A percentile compares a stretch with the other conserved stretches of the same genome.
Evolutionary conservation across 805 yeast species (phyloP).

Genomic region (Brettanomyces anomalus): DNA sequence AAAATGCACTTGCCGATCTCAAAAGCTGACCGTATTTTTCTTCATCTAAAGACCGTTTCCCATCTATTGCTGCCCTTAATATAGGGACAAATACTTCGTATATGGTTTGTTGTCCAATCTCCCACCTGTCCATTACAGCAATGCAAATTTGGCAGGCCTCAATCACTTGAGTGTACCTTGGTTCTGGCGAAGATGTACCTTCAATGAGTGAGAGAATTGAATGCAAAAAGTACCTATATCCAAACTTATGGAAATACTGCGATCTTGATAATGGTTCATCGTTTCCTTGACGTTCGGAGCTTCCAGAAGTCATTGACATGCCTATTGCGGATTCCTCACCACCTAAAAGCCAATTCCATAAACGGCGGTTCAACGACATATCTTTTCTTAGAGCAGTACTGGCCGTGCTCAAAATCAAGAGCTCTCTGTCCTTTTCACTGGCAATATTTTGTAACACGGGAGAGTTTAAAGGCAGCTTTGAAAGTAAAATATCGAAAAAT

Average conservation of each 20-base stretch:
- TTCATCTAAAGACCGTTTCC: slow-evolving; percentile 11
- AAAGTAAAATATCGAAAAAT: slow-evolving; percentile 68
- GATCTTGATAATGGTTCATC: slow-evolving; percentile 24
- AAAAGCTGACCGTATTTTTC: slow-evolving; percentile 37
- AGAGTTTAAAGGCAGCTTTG: slow-evolving; percentile 58
- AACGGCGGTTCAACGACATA: slow-evolving; percentile 88
- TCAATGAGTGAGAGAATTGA: slow-evolving; percentile 46
- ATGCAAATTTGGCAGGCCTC: slow-evolving; percentile 57
- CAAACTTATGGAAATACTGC: slow-evolving; percentile 54
- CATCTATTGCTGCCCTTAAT: slow-evolving; percentile 35
- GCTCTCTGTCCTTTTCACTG: slow-evolving; percentile 43
- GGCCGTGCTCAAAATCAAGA: slow-evolving; percentile 55
- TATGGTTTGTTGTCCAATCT: slow-evolving; percentile 68
- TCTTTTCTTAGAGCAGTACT: slow-evolving; percentile 70
- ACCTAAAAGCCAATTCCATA: slow-evolving; percentile 91
- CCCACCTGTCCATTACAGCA: slow-evolving; percentile 90
- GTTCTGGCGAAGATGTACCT: slow-evolving; percentile 17
- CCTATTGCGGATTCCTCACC: slow-evolving; percentile 39
- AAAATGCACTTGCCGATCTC: slow-evolving; percentile 55
- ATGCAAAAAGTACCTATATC: slow-evolving; percentile 36
- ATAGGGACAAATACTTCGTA: slow-evolving; percentile 65
- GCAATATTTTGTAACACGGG: slow-evolving; percentile 41
- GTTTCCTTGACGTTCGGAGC: slow-evolving; percentile 4
- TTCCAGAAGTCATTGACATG: slow-evolving; percentile 5
- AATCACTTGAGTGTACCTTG: slow-evolving; percentile 27